phyloP scores from a whole-genome alignment of 2,329 filamentous ascomycete genomes.

The Trichoderma aggressivum region DNA sequence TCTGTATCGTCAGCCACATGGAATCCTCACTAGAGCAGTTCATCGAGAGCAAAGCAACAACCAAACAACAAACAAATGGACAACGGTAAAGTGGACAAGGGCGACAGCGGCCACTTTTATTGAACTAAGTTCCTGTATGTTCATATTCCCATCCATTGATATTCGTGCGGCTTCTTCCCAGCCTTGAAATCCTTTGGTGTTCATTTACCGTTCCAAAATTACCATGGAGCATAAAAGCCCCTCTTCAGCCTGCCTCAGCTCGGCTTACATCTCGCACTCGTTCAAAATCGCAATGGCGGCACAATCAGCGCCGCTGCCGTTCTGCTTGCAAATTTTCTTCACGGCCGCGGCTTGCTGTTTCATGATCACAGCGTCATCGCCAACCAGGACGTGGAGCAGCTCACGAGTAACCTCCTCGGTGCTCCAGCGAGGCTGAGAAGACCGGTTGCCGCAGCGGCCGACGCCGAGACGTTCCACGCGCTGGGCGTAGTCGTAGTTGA shows the following conservation, averaged over 20 bases:
- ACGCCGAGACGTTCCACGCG: conserved; percentile 43
- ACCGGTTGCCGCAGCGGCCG: conserved; percentile 31
- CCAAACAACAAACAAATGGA: neutral
- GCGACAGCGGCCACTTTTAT: neutral
- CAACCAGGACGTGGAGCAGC: conserved; percentile 22
- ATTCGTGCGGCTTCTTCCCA: too few relatives aligned
- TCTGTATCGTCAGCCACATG: neutral
- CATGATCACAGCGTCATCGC: conserved; percentile 11
- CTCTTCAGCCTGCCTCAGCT: neutral
- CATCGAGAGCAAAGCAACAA: neutral
- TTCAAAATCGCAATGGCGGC: conserved; percentile 29
- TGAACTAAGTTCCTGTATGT: neutral
- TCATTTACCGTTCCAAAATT: neutral
- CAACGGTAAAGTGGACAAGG: neutral
- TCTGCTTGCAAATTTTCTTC: conserved; percentile 12
- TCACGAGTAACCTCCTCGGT: conserved; percentile 22
- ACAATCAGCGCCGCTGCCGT: conserved; percentile 18
- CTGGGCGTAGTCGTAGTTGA: conserved; percentile 46
- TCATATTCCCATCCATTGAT: neutral
- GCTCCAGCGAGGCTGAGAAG: conserved; percentile 26
- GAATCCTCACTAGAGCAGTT: neutral
- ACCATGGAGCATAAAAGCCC: neutral
- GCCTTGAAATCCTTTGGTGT: neutral
- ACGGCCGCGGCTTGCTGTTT: conserved; percentile 18
- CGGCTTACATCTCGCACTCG: neutral